These are phyloP conservation scores for Salix dunnii DNA, from an alignment of 345 rosid species.

Conservation along the genomic window DNA sequence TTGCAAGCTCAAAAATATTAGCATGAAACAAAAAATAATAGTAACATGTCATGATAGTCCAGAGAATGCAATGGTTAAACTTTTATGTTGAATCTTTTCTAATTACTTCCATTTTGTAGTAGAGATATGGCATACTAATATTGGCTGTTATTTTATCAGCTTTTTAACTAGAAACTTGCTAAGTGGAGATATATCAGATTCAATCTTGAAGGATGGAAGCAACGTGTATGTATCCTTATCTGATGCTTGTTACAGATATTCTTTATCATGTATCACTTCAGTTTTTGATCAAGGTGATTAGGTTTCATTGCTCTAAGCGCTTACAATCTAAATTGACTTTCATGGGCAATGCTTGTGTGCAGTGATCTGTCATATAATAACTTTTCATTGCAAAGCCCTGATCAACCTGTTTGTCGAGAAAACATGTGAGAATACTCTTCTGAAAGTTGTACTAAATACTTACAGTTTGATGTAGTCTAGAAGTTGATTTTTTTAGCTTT, in stretches of 20 bases:
- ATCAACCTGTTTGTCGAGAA: constrained; percentile 31
- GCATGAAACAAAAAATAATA: not conserved
- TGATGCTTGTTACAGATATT: constrained; percentile 12
- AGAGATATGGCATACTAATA: not conserved
- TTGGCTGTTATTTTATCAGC: constrained; percentile 19
- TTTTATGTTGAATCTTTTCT: not conserved
- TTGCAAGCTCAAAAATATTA: not conserved
- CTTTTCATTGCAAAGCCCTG: constrained; percentile 34
- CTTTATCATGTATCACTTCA: not conserved
- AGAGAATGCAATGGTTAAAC: not conserved
- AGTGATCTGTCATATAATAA: constrained; percentile 58
- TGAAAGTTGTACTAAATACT: not conserved
- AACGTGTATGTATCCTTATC: constrained; percentile 32
- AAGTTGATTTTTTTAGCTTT: constrained; percentile 8
- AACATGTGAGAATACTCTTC: constrained; percentile 32
- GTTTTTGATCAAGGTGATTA: not conserved
- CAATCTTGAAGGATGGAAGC: constrained; percentile 35
- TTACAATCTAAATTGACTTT: not conserved
- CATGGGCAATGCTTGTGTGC: constrained; percentile 19
- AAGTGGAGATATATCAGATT: constrained; percentile 34
- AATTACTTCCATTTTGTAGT: not conserved
- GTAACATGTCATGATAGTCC: not conserved
- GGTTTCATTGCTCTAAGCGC: not conserved
- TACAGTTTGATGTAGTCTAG: not conserved
- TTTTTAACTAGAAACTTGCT: constrained; percentile 38